These are phyloP conservation scores for Eucalyptus marginata DNA, from an alignment of 345 rosid species.

Conservation along the genomic window DNA sequence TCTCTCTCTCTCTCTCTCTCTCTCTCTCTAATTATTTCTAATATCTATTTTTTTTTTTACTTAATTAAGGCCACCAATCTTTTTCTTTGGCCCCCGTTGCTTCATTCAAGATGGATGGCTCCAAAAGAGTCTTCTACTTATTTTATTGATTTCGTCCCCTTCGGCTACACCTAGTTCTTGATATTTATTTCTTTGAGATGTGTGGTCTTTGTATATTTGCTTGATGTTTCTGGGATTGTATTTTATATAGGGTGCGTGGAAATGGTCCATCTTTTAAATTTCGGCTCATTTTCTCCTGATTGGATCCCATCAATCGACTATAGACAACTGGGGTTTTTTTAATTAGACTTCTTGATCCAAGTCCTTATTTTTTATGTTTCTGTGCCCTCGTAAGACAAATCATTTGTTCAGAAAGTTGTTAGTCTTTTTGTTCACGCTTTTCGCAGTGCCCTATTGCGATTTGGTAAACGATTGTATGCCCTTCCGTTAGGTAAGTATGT, in stretches of 20 bases:
- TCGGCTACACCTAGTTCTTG: not conserved
- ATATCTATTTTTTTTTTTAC: not conserved
- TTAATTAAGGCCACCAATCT: not conserved
- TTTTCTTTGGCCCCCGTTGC: not conserved
- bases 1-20: too few relatives aligned
- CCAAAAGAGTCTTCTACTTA: not conserved
- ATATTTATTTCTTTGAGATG: not conserved
- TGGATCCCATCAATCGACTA: not conserved
- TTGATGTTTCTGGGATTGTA: not conserved
- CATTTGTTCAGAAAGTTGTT: not conserved
- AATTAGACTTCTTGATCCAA: not conserved
- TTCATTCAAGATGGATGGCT: not conserved
- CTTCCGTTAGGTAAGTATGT: not conserved
- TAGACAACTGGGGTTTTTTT: not conserved
- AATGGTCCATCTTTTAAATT: not conserved
- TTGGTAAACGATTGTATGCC: not conserved
- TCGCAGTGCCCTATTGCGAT: not conserved
- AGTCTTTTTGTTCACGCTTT: not conserved
- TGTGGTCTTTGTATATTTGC: not conserved
- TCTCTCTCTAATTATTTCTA: not conserved
- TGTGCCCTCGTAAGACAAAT: not conserved
- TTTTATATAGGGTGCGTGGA: not conserved
- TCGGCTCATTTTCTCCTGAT: not conserved
- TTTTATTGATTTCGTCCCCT: not conserved
- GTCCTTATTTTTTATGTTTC: not conserved